Percentiles rank a stretch among this genome's conserved stretches.
Conservation (phyloP, 2,329 filamentous ascomycete species). For the Zopfia rhizophila region DNA sequence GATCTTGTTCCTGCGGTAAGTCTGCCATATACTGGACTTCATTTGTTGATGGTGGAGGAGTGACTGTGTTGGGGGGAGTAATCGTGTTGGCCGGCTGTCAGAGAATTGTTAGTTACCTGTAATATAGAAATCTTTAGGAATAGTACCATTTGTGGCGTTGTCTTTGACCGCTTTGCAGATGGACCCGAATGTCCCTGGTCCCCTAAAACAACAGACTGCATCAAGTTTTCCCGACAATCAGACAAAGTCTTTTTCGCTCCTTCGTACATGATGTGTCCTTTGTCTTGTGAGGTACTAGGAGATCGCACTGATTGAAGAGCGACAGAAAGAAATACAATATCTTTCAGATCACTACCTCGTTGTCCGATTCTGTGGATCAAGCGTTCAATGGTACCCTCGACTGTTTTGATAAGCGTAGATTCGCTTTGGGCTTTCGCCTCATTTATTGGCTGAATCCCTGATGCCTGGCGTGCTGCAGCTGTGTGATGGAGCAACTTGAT, state of each 20-base stretch:
- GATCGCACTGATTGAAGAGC: slow-evolving; percentile 29
- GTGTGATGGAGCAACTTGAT: slow-evolving; percentile 28
- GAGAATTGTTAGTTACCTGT: neutral
- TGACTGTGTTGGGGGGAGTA: slow-evolving; percentile 11
- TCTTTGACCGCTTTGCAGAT: slow-evolving; percentile 7
- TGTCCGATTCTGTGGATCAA: slow-evolving; percentile 27
- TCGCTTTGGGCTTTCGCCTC: too few relatives aligned
- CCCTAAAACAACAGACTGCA: slow-evolving; percentile 15
- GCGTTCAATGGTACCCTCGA: slow-evolving; percentile 25
- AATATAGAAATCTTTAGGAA: neutral
- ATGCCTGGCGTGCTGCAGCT: neutral
- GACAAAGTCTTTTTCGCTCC: slow-evolving; percentile 18
- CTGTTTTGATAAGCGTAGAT: slow-evolving; percentile 13
- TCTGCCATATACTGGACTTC: slow-evolving; percentile 28
- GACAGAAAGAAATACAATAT: slow-evolving; percentile 30
- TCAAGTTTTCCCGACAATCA: slow-evolving; percentile 25
- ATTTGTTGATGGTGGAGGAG: slow-evolving; percentile 6
- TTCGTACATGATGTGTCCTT: slow-evolving; percentile 10
- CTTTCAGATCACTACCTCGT: slow-evolving; percentile 31
- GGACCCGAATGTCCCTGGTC: slow-evolving; percentile 9
- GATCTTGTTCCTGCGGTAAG: slow-evolving; percentile 11
- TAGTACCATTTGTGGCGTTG: neutral
- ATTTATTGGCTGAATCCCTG: too few relatives aligned
- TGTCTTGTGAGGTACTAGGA: slow-evolving; percentile 2
- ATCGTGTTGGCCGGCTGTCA: neutral